Evolutionary conservation across 164 flowering plant species (phyloP).

Genomic region (Stephania japonica): DNA sequence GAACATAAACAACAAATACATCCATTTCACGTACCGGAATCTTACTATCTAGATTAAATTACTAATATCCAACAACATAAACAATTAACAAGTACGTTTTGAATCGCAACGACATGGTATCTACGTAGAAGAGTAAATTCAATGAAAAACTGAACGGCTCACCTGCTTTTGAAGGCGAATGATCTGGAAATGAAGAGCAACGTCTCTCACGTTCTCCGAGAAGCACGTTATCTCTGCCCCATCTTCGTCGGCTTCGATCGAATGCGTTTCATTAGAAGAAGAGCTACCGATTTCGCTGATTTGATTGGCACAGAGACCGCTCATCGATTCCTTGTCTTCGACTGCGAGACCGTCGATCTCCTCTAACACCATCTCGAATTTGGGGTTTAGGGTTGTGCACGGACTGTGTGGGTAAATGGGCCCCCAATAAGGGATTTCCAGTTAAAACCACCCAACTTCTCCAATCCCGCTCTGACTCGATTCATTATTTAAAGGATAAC

Average conservation of each 20-base stretch:
- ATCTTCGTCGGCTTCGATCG: neutral
- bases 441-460: too few relatives aligned
- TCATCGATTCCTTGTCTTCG: neutral
- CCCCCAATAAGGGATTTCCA: too few relatives aligned
- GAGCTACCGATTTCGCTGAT: neutral
- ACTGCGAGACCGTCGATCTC: slow-evolving; percentile 1
- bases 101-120: too few relatives aligned
- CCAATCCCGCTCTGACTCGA: too few relatives aligned
- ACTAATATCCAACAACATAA: too few relatives aligned
- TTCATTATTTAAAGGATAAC: too few relatives aligned
- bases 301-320: neutral
- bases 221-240: slow-evolving; percentile 46
- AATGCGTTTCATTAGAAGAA: neutral
- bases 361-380: slow-evolving; percentile 9
- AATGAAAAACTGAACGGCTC: neutral
- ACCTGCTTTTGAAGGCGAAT: slow-evolving; percentile 65
- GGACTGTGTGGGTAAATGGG: too few relatives aligned
- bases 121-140: too few relatives aligned
- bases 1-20: too few relatives aligned
- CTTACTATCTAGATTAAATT: too few relatives aligned
- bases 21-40: too few relatives aligned
- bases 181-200: slow-evolving; percentile 59
- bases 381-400: neutral
- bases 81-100: too few relatives aligned
- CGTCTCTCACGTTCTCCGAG: slow-evolving; percentile 41